A percentile compares a stretch with the other conserved stretches of the same genome.
These are phyloP conservation scores for Xylariaceae sp. DNA, from an alignment of 2,329 filamentous ascomycete genomes.

Conservation along the genomic window DNA sequence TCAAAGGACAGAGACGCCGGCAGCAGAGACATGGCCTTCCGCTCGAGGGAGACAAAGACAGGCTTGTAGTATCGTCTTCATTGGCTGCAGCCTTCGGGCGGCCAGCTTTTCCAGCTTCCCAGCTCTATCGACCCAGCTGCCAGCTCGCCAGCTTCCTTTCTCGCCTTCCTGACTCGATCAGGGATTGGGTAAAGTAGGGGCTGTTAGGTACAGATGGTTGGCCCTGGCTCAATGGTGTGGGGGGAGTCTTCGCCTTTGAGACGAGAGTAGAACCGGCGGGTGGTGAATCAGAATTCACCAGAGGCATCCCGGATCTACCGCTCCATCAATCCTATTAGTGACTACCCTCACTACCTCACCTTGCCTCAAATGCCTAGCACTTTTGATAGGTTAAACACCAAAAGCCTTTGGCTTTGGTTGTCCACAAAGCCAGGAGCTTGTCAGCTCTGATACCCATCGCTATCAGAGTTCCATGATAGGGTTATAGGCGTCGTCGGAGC, in stretches of 20 bases:
- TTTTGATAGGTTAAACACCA: neutral
- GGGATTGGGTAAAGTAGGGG: conserved; percentile 23
- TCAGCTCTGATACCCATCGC: too few species aligned
- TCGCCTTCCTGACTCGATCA: conserved; percentile 34
- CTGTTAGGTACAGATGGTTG: conserved; percentile 18
- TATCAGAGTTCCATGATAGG: neutral
- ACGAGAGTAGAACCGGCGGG: conserved; percentile 1
- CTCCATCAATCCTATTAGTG: neutral
- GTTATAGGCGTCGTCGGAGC: conserved; percentile 19
- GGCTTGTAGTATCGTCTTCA: conserved; percentile 9
- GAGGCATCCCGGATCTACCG: neutral
- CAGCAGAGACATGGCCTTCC: conserved; percentile 3
- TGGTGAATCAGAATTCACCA: conserved; percentile 2
- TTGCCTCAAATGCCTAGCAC: conserved; percentile 3
- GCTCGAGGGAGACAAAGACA: conserved; percentile 22
- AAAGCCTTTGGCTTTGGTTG: conserved; percentile 6
- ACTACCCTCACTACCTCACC: neutral
- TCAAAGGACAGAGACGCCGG: conserved; percentile 7
- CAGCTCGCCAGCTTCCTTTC: conserved; percentile 28
- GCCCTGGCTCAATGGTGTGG: conserved; percentile 8
- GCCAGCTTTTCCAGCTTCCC: too few species aligned
- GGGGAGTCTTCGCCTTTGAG: conserved; percentile 6
- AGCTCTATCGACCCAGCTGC: neutral
- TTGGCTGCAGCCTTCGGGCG: conserved; percentile 9
- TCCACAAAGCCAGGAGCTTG: too few species aligned